A percentile compares a stretch with the other conserved stretches of the same genome.
phyloP scores from a whole-genome alignment of 2,329 filamentous ascomycete species.

The Apiospora koreana region DNA sequence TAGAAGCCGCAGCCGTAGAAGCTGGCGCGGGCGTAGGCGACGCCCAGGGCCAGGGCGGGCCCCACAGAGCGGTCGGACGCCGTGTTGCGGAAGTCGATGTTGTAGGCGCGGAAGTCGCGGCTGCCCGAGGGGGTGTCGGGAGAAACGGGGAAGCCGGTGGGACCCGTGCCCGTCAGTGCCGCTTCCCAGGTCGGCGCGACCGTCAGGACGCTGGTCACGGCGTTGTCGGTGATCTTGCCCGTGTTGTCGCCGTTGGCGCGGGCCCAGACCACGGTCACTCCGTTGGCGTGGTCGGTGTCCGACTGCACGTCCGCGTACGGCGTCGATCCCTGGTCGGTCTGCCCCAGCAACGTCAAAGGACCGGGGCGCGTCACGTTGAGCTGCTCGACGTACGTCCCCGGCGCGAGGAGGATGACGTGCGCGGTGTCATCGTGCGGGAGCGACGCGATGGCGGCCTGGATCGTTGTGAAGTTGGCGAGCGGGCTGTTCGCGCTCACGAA shows the following conservation, averaged over 20 bases:
- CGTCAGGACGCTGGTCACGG: conserved; percentile 61
- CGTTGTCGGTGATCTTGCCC: conserved; percentile 55
- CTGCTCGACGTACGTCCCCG: conserved; percentile 64
- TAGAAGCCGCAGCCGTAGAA: conserved; percentile 69
- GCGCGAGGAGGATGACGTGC: conserved; percentile 59
- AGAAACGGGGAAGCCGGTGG: conserved; percentile 63
- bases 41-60: conserved; percentile 60
- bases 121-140: conserved; percentile 64
- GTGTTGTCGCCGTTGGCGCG: conserved; percentile 50
- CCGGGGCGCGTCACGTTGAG: conserved; percentile 64
- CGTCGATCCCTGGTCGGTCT: conserved; percentile 43
- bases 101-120: conserved; percentile 64
- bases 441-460: conserved; percentile 43
- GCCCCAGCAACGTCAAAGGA: conserved; percentile 63
- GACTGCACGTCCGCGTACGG: conserved; percentile 31
- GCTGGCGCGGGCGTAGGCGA: conserved; percentile 64
- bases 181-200: conserved; percentile 65
- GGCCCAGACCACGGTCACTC: conserved; percentile 60
- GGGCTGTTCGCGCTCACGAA: conserved; percentile 38
- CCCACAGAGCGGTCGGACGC: conserved; percentile 52
- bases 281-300: conserved; percentile 48
- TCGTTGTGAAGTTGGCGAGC: conserved; percentile 38
- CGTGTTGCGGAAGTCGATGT: conserved; percentile 65
- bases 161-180: conserved; percentile 61
- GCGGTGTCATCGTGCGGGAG: conserved; percentile 42